Conservation (phyloP, 345 rosid genomes). For the Lepidium sativum region DNA sequence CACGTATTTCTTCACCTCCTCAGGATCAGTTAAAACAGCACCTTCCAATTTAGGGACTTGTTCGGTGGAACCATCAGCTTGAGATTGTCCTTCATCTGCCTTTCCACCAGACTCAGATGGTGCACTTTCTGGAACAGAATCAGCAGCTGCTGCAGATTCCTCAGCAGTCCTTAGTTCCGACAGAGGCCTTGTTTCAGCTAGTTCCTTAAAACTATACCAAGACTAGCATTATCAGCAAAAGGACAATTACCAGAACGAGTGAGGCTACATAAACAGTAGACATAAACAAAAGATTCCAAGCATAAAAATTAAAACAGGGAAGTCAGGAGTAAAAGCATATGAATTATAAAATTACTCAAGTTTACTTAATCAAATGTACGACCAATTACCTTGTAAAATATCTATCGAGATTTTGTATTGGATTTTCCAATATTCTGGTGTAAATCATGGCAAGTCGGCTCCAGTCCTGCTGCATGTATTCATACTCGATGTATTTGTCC, state of each 20-base stretch:
- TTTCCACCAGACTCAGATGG: constrained; percentile 39
- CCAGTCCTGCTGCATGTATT: constrained; percentile 89
- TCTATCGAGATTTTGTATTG: constrained; percentile 77
- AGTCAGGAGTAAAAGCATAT: neutral
- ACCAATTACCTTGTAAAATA: constrained; percentile 52
- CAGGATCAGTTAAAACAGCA: constrained; percentile 75
- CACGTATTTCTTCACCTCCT: constrained; percentile 88
- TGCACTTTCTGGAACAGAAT: constrained; percentile 25
- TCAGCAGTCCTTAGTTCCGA: constrained; percentile 71
- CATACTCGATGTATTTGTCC: constrained; percentile 95
- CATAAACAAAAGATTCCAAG: neutral
- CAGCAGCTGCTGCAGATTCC: constrained; percentile 42
- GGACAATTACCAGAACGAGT: neutral
- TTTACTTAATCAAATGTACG: neutral
- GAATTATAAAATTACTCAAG: neutral
- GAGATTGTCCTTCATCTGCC: constrained; percentile 48
- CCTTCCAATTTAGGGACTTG: constrained; percentile 49
- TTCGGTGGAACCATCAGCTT: constrained; percentile 42
- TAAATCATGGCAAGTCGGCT: constrained; percentile 65
- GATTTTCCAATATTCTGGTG: constrained; percentile 76
- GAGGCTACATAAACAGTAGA: neutral
- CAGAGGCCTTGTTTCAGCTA: constrained; percentile 71
- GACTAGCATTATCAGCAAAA: constrained; percentile 7
- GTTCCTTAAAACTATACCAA: constrained; percentile 64
- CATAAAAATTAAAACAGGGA: neutral